Conservation (phyloP, 1,284 basidiomycete genomes). For the Cystobasidium sp. region DNA sequence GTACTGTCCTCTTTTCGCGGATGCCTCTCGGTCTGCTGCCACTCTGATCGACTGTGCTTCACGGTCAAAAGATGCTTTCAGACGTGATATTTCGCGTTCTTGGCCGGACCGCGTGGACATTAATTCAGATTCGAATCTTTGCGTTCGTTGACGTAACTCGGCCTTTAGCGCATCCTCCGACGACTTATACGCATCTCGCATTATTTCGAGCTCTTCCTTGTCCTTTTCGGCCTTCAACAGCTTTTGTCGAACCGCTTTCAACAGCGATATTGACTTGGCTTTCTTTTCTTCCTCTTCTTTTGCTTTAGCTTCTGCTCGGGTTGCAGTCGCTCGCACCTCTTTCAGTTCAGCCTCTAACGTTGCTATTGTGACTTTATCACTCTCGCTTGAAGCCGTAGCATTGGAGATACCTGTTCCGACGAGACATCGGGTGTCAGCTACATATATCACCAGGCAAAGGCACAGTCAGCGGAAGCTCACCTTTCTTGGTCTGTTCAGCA, state of each 20-base stretch:
- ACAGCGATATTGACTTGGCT: constrained; percentile 82
- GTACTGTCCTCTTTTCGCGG: constrained; percentile 68
- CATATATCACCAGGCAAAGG: neutral
- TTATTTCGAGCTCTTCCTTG: constrained; percentile 66
- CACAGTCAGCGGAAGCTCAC: neutral
- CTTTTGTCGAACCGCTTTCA: constrained; percentile 91
- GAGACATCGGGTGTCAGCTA: neutral
- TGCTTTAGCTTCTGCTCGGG: constrained; percentile 55
- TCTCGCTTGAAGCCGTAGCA: neutral
- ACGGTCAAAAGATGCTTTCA: constrained; percentile 75
- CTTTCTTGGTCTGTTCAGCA: neutral
- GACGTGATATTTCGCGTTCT: constrained; percentile 69
- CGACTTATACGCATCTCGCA: constrained; percentile 54
- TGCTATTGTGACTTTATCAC: constrained; percentile 4
- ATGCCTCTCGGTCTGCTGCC: constrained; percentile 72
- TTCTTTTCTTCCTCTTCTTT: constrained; percentile 96
- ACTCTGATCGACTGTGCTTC: constrained; percentile 70
- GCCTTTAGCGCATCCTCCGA: constrained; percentile 59
- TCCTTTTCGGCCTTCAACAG: constrained; percentile 90
- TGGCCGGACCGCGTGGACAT: constrained; percentile 63
- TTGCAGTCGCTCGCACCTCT: constrained; percentile 19
- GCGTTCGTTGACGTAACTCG: constrained; percentile 65
- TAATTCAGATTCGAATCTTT: constrained; percentile 64
- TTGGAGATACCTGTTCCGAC: neutral
- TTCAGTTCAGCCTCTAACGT: constrained; percentile 27